Conservation (phyloP, 1,284 basidiomycete genomes). For the Mrakiaceae sp. region DNA sequence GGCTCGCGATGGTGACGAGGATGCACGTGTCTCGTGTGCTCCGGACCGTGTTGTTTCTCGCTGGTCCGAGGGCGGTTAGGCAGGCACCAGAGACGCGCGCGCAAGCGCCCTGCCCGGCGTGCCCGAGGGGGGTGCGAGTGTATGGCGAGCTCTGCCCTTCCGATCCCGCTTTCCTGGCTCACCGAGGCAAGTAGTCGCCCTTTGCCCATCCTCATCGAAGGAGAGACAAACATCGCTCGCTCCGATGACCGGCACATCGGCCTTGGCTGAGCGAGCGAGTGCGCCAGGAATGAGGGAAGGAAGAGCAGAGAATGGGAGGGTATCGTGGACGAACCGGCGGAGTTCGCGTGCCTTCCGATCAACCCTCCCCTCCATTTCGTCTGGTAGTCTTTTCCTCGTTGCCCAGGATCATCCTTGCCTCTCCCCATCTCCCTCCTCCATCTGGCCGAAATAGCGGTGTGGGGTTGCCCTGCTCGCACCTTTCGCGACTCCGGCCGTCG, state of each 20-base stretch:
- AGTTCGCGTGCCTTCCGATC: neutral
- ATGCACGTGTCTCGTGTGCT: neutral
- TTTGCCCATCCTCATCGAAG: no score
- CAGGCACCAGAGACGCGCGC: neutral
- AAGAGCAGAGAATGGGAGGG: neutral
- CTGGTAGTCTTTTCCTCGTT: no score
- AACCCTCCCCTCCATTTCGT: neutral
- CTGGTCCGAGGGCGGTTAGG: neutral
- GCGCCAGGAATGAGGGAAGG: neutral
- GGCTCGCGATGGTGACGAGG: neutral
- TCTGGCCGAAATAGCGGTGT: neutral
- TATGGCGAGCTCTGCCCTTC: neutral
- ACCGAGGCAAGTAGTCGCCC: no score
- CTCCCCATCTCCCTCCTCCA: constrained; percentile 11
- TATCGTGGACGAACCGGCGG: neutral
- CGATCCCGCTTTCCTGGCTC: neutral
- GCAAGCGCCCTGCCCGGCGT: neutral
- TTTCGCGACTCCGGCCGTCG: no score
- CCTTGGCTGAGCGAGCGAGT: neutral
- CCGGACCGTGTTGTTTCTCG: neutral
- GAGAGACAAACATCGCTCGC: no score
- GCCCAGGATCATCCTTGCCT: neutral
- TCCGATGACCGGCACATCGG: no score
- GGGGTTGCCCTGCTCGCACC: no score
- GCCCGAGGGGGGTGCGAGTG: neutral